Evolutionary conservation across 306 rosid species (phyloP), one percentile per base, ranked within the genome.

Genomic region (Prunus mongolica): DNA sequence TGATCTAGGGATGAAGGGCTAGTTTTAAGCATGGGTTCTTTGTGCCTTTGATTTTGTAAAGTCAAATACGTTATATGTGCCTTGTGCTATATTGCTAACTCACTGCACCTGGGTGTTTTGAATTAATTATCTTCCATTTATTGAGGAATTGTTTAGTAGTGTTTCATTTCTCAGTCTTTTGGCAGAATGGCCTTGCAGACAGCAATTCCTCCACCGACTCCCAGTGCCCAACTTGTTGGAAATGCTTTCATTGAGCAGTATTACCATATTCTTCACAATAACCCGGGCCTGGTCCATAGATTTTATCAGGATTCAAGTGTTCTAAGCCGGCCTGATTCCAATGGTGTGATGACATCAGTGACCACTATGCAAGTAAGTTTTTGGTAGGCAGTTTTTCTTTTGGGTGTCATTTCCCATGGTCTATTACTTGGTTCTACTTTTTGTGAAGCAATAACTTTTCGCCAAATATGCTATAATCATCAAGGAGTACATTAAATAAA

Each of bases 241-340:
- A 86, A 89, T 70, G 94, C 94, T 72, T 91, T 91, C 84, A 93
- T 91, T 74, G 89, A 86, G 74, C 97, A 92, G 82, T 90, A 92
- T 84, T 92, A 92, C 75, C 89, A 82, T 75, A 90, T 92, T 80
- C 96, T 92, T 83, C 97, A 92, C 80, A 82, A 84, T 69, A 84
- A 91, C 28, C 97, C 97, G 1, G 93, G 85, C 30, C 65, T 78
- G 65, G 96, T 86, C 47, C 79, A 82, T 73, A 87, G 90, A 75
- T 92, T 92, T 84, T 92, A 90, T 82, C 86, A 88, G 66, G 93
- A 92, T 25, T 84, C 91, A 47, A 92, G 97, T 52, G 80, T 90
- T 70, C 70, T 92, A 57, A 88, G 93, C 82, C 90, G 92, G 56
- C 92, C 96, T 61, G 93, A 89, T 80, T 69, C 89, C 49, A 74